Evolutionary conservation across 179 eudicot species (phyloP), one percentile per base, ranked within the genome.

Genomic region (Drosera spatulata): DNA sequence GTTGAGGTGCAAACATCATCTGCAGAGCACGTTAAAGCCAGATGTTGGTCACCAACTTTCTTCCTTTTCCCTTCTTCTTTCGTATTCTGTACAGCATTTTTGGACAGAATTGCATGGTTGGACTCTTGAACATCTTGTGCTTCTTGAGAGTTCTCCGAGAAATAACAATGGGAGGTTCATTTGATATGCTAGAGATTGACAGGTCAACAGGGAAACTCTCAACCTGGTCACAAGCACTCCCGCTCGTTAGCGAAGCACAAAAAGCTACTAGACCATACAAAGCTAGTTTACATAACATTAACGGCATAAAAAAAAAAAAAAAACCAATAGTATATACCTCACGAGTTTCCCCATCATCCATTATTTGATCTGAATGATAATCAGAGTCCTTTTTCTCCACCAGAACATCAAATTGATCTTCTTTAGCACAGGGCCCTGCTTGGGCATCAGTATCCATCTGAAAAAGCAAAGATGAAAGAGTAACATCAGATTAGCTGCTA

Each of bases 41-140:
- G 62, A 58, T 50, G 66, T 61, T 68, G 67, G 46, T 52, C 42
- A 33, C 44, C 46, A 39, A 38, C 67, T 71, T 78, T 81, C 50
- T 13, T 64, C 73, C 57, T 72, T 71, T 76, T 90, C 75, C 65
- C 86, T 75, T 79, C 55, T 69, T 77, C 80, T 81, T 86, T 45
- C 64, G 69, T 69, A 70, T 53, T 53, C 77, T 70, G 60, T 77
- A 73, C 50, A 90, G 69, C 58, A 85, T 72, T 68, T 66, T 82
- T 52, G 85, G 72, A 69, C 97, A 77, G 64, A 94, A 73, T 53
- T 75, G 78, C 69, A 69, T 64, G 8, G 68, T 70, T 14, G 65
- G 62, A 57, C 69, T 11, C 43, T 65, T 74, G 61, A 46, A 55
- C 69, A 69, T 78, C 46, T 69, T 59, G 15, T 66, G 66, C 64